Percentiles rank a stretch among this genome's conserved stretches.
phyloP scores from a whole-genome alignment of 306 rosid genomes.

The Begonia peltatifolia region DNA sequence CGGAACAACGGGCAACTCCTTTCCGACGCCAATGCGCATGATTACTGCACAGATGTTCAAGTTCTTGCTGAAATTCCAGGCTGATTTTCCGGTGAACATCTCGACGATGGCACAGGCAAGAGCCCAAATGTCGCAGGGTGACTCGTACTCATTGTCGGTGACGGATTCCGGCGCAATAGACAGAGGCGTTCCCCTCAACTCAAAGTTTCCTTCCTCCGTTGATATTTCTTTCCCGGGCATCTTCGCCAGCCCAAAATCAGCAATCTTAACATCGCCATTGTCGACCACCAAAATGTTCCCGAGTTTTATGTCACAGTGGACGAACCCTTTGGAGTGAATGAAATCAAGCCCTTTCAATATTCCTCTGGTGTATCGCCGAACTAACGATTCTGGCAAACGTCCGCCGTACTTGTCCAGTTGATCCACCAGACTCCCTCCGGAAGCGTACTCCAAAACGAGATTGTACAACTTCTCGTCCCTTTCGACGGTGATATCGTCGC shows the following conservation, averaged over 20 bases:
- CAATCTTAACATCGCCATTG: conserved; percentile 36
- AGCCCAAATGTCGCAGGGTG: conserved; percentile 65
- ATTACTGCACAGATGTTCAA: conserved; percentile 27
- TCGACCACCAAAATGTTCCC: conserved; percentile 47
- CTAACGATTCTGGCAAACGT: conserved; percentile 22
- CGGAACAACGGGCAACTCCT: conserved; percentile 43
- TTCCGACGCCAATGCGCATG: conserved; percentile 45
- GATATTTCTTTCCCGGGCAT: conserved; percentile 9
- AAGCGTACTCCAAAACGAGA: conserved; percentile 45
- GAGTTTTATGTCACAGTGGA: neutral
- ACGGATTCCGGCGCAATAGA: conserved; percentile 73
- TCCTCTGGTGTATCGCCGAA: conserved; percentile 25
- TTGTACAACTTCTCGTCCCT: conserved; percentile 25
- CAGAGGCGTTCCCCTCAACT: conserved; percentile 62
- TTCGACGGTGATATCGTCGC: conserved; percentile 30
- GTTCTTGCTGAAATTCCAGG: conserved; percentile 24
- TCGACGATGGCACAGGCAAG: conserved; percentile 59
- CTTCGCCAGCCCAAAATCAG: conserved; percentile 75
- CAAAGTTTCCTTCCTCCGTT: conserved; percentile 6
- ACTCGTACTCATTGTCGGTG: conserved; percentile 36
- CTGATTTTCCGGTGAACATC: conserved; percentile 54
- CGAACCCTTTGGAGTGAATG: conserved; percentile 17
- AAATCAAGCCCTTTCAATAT: conserved; percentile 29
- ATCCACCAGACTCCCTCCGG: conserved; percentile 40
- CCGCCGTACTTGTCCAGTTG: conserved; percentile 31